These are phyloP conservation scores for Musa itinerans DNA, from an alignment of 176 grass and related monocot genomes.

Conservation along the genomic window DNA sequence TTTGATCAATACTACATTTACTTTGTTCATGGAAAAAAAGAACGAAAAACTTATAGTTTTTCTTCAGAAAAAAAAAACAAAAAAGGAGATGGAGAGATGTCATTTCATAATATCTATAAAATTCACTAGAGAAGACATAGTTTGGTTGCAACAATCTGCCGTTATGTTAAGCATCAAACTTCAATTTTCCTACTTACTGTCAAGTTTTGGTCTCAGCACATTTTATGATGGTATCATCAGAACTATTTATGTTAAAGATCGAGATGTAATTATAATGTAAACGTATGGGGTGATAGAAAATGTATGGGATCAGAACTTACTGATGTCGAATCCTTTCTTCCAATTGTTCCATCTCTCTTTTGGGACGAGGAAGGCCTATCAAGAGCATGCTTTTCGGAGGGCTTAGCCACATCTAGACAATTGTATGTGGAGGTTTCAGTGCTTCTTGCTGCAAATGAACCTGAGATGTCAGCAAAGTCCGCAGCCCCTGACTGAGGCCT, in stretches of 20 bases:
- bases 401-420: slow-evolving; percentile 46
- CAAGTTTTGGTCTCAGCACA: too few species aligned
- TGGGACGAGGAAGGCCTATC: slow-evolving; percentile 14
- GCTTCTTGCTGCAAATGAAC: slow-evolving; percentile 7
- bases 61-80: too few species aligned
- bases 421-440: neutral
- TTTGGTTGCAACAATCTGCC: too few species aligned
- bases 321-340: neutral
- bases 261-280: neutral
- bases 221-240: neutral
- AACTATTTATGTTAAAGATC: neutral
- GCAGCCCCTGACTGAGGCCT: slow-evolving; percentile 38
- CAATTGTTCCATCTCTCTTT: slow-evolving; percentile 15
- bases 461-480: slow-evolving; percentile 25
- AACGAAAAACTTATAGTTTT: neutral
- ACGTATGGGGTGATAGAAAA: neutral
- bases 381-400: slow-evolving; percentile 22
- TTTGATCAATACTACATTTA: neutral
- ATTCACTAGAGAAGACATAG: too few species aligned
- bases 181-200: too few species aligned
- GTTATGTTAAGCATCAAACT: too few species aligned
- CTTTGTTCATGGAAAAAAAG: too few species aligned
- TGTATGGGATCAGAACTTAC: neutral
- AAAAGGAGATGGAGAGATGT: too few species aligned
- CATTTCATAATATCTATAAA: too few species aligned